Evolutionary conservation across 768 basidiomycete genomes (phyloP), one percentile per base, ranked within the genome.

Genomic region (Kwoniella shandongensis): DNA sequence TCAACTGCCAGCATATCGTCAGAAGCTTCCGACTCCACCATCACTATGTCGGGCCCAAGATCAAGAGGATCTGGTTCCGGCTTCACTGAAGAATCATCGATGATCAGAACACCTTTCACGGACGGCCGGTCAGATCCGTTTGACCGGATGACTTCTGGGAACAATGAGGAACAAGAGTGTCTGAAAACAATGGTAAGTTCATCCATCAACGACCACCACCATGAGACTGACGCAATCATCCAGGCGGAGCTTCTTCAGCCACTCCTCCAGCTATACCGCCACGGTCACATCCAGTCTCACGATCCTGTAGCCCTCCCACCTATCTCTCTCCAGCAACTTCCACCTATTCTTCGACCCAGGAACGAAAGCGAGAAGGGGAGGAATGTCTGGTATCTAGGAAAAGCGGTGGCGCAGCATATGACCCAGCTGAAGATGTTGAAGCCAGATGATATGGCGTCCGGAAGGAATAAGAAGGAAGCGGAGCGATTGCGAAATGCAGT

Each of bases 291-390:
- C 13, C 71, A 73, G 54, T 29, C 57, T 2, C 51, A 49, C 18
- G 71, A 73, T 53, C 71, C 68, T 4, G 61, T 66, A 3, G 54
- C 53, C 20, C 51, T 70, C 6, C 70, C 70, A n/a, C 67, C 70
- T 12, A 68, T 72, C 29, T 22, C 59, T 18, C 42, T 63, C 4
- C 47, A 57, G 7, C 46, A 65, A 18, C 61, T 72, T 1, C 70
- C 70, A 1, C 6, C 29, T 1, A 22, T 54, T 7, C 48, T 72
- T 7, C 51, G 45, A n/a, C 62, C 65, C 10, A 44, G 48, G 18
- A 67, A 63, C 13, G 70, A 72, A 32, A 23, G 50, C 23, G 46
- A 67, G 26, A 69, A 70, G 44, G 25, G 66, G 11, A 39, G 66
- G 27, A 73, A 70, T 44, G 64, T 57, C 1, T 73, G 66, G 65